Percentiles rank a stretch among this genome's conserved stretches.
These are phyloP conservation scores for Zasmidium cellare DNA, from an alignment of 2,329 filamentous ascomycete genomes.

Conservation along the genomic window DNA sequence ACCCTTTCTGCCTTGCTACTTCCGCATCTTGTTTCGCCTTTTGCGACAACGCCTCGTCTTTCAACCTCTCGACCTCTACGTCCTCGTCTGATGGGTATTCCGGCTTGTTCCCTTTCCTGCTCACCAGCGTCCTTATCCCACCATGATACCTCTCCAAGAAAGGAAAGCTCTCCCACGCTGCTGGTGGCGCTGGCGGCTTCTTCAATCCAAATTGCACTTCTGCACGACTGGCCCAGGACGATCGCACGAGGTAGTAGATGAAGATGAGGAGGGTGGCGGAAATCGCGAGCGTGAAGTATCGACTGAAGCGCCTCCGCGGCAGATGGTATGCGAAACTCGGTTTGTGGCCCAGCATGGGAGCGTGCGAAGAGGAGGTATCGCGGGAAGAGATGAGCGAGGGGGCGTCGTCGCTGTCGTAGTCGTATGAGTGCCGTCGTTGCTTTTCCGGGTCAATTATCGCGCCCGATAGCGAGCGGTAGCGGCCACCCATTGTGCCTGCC, in stretches of 20 bases:
- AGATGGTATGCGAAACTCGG: conserved; percentile 36
- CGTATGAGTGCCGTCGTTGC: conserved; percentile 36
- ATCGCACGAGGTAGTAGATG: conserved; percentile 69
- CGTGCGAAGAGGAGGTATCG: conserved; percentile 23
- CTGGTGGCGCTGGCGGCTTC: conserved; percentile 62
- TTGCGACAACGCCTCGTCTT: conserved; percentile 33
- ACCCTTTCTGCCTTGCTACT: conserved; percentile 34
- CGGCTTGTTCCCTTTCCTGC: conserved; percentile 65
- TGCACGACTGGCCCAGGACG: conserved; percentile 44
- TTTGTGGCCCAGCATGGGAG: conserved; percentile 34
- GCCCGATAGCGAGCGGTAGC: conserved; percentile 36
- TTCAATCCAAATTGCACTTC: conserved; percentile 54
- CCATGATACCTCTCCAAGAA: conserved; percentile 90
- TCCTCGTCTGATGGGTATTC: conserved; percentile 75
- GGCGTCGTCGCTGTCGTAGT: conserved; percentile 29
- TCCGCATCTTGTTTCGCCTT: conserved; percentile 40
- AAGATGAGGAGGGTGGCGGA: conserved; percentile 72
- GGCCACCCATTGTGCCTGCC: conserved; percentile 18
- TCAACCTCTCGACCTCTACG: conserved; percentile 51
- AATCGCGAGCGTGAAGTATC: conserved; percentile 74
- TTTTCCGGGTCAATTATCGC: conserved; percentile 40
- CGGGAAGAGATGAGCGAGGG: conserved; percentile 35
- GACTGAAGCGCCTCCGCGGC: conserved; percentile 62
- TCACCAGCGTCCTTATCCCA: conserved; percentile 72
- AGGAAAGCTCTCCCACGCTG: conserved; percentile 81